phyloP scores from a whole-genome alignment of 2,329 filamentous ascomycete species.

The Diplodia sapinea region DNA sequence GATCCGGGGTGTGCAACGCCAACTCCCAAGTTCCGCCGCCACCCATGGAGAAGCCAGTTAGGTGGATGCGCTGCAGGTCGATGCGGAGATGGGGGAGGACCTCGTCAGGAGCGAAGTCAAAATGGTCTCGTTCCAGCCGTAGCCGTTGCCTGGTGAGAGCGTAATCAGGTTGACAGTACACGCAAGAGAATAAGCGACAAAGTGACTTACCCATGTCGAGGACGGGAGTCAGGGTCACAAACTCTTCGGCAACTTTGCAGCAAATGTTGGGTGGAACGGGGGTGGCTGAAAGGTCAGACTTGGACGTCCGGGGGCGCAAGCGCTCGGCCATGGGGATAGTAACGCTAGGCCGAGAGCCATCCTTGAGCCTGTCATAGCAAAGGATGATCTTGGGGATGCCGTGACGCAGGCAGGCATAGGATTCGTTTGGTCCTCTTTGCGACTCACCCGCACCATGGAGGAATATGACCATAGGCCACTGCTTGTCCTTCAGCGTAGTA shows the following conservation, averaged over 20 bases:
- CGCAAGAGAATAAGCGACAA: background rate
- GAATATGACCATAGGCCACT: conserved; percentile 32
- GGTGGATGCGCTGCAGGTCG: conserved; percentile 32
- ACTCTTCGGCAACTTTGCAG: conserved; percentile 32
- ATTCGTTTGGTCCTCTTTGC: conserved; percentile 28
- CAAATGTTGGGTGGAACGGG: conserved; percentile 28
- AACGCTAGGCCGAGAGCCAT: conserved; percentile 16
- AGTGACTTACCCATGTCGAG: conserved; percentile 14
- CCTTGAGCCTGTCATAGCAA: conserved; percentile 31
- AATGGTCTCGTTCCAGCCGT: conserved; percentile 33
- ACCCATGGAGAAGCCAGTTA: conserved; percentile 35
- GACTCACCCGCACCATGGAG: conserved; percentile 33
- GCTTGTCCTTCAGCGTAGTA: conserved; percentile 4
- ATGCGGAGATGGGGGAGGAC: conserved; percentile 30
- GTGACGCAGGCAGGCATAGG: conserved; percentile 31
- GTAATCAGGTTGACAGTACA: background rate
- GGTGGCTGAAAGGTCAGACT: conserved; percentile 15
- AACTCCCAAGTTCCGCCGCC: conserved; percentile 33
- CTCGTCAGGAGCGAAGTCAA: conserved; percentile 33
- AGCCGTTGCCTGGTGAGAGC: conserved; percentile 24
- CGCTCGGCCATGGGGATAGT: conserved; percentile 30
- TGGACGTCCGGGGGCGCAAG: conserved; percentile 8
- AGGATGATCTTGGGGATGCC: conserved; percentile 33
- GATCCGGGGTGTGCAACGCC: conserved; percentile 30
- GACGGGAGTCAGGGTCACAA: conserved; percentile 21